Conservation (phyloP, 2,329 filamentous ascomycete species). For the Aspergillus puulaauensis region DNA sequence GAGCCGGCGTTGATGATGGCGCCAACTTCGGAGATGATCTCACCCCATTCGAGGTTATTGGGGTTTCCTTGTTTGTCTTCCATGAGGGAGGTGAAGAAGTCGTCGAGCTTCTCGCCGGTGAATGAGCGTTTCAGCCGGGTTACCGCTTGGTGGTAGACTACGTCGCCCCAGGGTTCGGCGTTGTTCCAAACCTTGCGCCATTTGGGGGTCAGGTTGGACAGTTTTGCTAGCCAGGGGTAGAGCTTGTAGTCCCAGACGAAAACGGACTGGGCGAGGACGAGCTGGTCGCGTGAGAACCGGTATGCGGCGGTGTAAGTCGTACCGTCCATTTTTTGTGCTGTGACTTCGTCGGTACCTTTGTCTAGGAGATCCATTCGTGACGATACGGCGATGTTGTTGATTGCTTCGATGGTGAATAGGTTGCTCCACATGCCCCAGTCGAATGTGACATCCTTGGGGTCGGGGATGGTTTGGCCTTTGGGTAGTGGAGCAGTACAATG, state of each 20-base stretch:
- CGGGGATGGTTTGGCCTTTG: conserved; percentile 13
- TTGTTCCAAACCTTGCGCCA: conserved; percentile 29
- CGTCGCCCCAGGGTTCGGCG: conserved; percentile 48
- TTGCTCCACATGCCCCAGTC: conserved; percentile 55
- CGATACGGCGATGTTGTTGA: conserved; percentile 57
- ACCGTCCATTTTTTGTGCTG: conserved; percentile 28
- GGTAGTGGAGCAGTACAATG: conserved; percentile 24
- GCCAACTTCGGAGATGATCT: conserved; percentile 54
- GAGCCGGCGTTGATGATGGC: conserved; percentile 45
- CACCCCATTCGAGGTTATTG: conserved; percentile 53
- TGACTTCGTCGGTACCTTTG: conserved; percentile 39
- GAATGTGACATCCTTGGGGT: conserved; percentile 34
- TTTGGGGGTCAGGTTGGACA: not conserved
- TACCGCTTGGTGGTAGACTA: conserved; percentile 47
- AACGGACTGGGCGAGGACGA: not conserved
- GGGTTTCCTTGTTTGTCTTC: conserved; percentile 43
- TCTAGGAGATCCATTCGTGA: conserved; percentile 54
- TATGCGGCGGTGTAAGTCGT: not conserved
- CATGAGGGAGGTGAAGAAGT: conserved; percentile 58
- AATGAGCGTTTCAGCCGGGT: conserved; percentile 23
- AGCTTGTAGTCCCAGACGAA: not conserved
- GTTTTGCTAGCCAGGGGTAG: not conserved
- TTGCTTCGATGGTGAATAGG: conserved; percentile 58
- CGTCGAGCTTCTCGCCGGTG: conserved; percentile 54
- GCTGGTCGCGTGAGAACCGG: not conserved